A percentile compares a stretch with the other conserved stretches of the same genome.
phyloP scores from a whole-genome alignment of 2,329 filamentous ascomycete genomes.

The Cordyceps cicadae region DNA sequence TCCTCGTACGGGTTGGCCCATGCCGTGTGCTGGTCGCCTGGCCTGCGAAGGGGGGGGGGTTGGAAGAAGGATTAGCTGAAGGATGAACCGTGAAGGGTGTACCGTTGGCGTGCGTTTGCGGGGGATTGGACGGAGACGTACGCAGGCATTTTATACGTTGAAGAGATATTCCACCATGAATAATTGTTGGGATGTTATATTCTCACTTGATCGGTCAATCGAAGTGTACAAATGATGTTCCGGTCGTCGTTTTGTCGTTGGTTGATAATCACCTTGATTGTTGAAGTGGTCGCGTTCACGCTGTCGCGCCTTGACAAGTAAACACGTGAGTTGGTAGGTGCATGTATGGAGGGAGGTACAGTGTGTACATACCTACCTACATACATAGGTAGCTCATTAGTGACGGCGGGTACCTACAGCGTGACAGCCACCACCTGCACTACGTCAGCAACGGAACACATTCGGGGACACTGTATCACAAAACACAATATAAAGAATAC shows the following conservation, averaged over 20 bases:
- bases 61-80: neutral
- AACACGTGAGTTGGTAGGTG: slow-evolving; percentile 6
- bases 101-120: slow-evolving; percentile 7
- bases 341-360: too few relatives aligned
- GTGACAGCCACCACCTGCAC: neutral
- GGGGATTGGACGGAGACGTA: slow-evolving; percentile 21
- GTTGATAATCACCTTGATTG: slow-evolving; percentile 3
- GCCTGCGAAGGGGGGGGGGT: slow-evolving; percentile 33
- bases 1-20: slow-evolving; percentile 78
- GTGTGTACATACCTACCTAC: too few relatives aligned
- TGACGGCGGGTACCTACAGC: slow-evolving; percentile 5
- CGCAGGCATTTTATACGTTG: slow-evolving; percentile 34
- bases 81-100: slow-evolving; percentile 15
- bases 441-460: neutral
- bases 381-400: too few relatives aligned
- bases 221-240: neutral
- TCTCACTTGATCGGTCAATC: neutral
- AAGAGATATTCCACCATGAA: neutral
- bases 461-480: neutral
- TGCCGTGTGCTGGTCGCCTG: slow-evolving; percentile 54
- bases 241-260: neutral
- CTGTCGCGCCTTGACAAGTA: slow-evolving; percentile 7
- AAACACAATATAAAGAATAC: too few relatives aligned
- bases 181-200: neutral
- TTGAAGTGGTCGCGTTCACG: slow-evolving; percentile 10